Conservation (phyloP, 176 grass and related monocot genomes). For the Phoenix roebelenii region DNA sequence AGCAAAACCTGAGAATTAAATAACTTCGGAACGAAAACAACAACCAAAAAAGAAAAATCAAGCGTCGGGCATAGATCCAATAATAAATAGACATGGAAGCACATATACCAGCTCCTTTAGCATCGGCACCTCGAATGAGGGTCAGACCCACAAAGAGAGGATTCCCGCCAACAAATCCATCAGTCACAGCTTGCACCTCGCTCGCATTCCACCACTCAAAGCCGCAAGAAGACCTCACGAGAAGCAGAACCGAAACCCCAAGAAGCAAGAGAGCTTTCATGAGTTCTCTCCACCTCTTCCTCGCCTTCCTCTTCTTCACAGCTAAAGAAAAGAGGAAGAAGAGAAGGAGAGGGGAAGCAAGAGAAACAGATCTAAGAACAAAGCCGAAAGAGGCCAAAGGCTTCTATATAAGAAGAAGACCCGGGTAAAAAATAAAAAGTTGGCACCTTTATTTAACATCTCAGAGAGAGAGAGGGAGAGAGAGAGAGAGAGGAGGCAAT, state of each 20-base stretch:
- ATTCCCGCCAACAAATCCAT: conserved; percentile 26
- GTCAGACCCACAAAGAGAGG: conserved; percentile 71
- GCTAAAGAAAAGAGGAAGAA: neutral
- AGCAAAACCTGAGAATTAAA: too few relatives aligned
- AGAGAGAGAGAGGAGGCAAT: too few relatives aligned
- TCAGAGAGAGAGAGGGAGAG: too few relatives aligned
- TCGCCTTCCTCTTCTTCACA: conserved; percentile 5
- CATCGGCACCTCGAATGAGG: conserved; percentile 60
- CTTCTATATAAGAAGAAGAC: too few relatives aligned
- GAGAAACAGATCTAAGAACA: neutral
- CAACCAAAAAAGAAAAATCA: neutral
- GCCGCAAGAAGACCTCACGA: conserved; percentile 21
- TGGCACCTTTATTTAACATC: too few relatives aligned
- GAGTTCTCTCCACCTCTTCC: neutral
- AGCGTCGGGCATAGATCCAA: neutral
- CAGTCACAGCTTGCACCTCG: conserved; percentile 17
- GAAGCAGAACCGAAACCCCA: conserved; percentile 17
- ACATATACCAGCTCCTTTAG: conserved; percentile 61
- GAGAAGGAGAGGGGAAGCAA: neutral
- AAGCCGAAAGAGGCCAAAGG: too few relatives aligned
- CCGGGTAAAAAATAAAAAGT: too few relatives aligned
- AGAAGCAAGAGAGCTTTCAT: conserved; percentile 18
- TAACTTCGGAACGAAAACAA: neutral
- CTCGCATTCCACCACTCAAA: conserved; percentile 60
- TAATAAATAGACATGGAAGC: neutral